phyloP scores from a whole-genome alignment of 371 early-diverging fungal species.

The Apophysomyces variabilis region DNA sequence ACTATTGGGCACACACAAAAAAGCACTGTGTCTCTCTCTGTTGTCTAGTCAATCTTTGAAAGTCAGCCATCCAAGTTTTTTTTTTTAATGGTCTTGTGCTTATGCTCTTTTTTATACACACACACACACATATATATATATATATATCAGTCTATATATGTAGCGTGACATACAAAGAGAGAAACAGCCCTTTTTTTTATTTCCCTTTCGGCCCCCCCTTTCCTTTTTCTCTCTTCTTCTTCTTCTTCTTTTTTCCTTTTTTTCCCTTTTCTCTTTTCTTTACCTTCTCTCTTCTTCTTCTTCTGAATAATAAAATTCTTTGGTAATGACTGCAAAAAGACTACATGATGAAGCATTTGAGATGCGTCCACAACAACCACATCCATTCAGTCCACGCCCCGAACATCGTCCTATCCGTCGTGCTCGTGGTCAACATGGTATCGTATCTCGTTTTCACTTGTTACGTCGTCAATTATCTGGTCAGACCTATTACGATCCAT shows the following conservation, averaged over 20 bases:
- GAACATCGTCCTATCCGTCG: slow-evolving; percentile 6
- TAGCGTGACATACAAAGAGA: background rate
- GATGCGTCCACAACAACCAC: slow-evolving; percentile 6
- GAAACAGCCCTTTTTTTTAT: background rate
- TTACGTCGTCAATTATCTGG: slow-evolving; percentile 15
- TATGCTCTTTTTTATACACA: too few species aligned
- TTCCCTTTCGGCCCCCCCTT: background rate
- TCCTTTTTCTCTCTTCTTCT: too few species aligned
- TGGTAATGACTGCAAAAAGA: slow-evolving; percentile 11
- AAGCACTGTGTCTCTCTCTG: too few species aligned
- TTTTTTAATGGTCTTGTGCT: background rate
- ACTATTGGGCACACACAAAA: background rate
- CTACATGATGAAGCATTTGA: slow-evolving; percentile 14
- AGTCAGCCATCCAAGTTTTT: slow-evolving; percentile 9
- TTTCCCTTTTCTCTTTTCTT: slow-evolving; percentile 3
- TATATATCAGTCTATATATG: too few species aligned
- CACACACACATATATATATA: too few species aligned
- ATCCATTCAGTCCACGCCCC: slow-evolving; percentile 2
- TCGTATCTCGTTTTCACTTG: slow-evolving; percentile 10
- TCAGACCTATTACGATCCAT: slow-evolving; percentile 12
- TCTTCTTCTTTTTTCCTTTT: slow-evolving; percentile 5
- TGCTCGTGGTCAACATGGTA: slow-evolving; percentile 10
- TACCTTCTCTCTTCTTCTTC: slow-evolving; percentile 2
- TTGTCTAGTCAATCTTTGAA: background rate
- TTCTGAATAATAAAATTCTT: background rate